Conservation (phyloP, 148 eudicot genomes). For the Chenopodium formosanum region DNA sequence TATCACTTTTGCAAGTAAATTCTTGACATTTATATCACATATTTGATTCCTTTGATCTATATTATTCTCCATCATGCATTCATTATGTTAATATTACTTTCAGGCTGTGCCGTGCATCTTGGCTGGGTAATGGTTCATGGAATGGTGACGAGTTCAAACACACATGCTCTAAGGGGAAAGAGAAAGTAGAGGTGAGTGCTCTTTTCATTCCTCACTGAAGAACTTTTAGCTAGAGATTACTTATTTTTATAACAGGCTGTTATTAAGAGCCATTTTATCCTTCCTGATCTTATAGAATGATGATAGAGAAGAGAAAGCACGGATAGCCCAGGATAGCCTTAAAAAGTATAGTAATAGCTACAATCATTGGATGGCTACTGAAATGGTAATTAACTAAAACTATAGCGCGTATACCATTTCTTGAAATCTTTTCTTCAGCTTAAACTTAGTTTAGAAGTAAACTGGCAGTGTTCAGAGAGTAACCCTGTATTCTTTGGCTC, state of each 20-base stretch:
- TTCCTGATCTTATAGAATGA: slow-evolving; percentile 4
- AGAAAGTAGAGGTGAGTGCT: neutral
- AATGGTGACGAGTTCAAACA: slow-evolving; percentile 9
- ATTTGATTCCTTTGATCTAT: neutral
- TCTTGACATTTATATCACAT: neutral
- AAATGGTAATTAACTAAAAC: slow-evolving; percentile 12
- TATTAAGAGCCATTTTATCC: neutral
- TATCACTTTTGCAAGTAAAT: slow-evolving; percentile 27
- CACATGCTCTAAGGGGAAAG: slow-evolving; percentile 11
- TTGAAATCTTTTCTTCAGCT: neutral
- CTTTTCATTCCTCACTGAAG: neutral
- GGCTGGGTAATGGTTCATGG: slow-evolving; percentile 13
- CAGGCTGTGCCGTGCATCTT: slow-evolving; percentile 21
- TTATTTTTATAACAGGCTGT: neutral
- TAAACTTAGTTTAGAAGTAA: neutral
- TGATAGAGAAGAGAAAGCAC: neutral
- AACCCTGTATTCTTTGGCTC: neutral
- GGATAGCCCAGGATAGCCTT: neutral
- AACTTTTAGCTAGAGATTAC: neutral
- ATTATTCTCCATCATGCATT: neutral
- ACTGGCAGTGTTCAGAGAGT: neutral
- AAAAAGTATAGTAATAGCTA: neutral
- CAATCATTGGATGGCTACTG: neutral
- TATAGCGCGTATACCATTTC: neutral
- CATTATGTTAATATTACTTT: neutral